phyloP scores from a whole-genome alignment of 1,139 yeast genomes.

The Zygosaccharomyces sapae region DNA sequence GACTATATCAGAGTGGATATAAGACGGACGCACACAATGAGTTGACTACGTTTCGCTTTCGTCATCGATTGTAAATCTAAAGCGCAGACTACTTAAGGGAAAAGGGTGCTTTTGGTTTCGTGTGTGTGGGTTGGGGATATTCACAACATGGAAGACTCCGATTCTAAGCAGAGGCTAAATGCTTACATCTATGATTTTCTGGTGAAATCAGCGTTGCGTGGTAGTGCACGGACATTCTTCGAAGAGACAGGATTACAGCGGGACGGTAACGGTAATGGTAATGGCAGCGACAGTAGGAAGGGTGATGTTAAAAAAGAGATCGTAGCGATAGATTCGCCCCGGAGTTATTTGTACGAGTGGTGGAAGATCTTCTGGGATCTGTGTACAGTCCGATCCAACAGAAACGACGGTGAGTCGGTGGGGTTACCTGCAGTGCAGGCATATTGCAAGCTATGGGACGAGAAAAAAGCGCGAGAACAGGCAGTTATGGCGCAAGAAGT shows the following conservation, averaged over 20 bases:
- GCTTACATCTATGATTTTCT: constrained; percentile 86
- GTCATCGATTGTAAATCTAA: too few relatives aligned
- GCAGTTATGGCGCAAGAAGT: constrained; percentile 45
- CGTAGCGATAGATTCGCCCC: constrained; percentile 57
- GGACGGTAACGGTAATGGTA: constrained; percentile 8
- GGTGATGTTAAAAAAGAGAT: constrained; percentile 35
- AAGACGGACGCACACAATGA: too few relatives aligned
- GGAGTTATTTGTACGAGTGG: constrained; percentile 88
- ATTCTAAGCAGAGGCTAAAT: constrained; percentile 49
- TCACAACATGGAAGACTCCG: background rate
- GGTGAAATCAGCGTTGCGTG: constrained; percentile 64
- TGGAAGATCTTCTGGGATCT: constrained; percentile 97
- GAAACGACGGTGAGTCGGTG: constrained; percentile 41
- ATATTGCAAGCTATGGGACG: constrained; percentile 64
- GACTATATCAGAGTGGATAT: too few relatives aligned
- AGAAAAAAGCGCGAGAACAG: constrained; percentile 61
- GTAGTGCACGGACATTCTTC: constrained; percentile 68
- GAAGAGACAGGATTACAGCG: constrained; percentile 57
- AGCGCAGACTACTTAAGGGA: too few relatives aligned
- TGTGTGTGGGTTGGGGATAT: background rate
- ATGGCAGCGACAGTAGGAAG: background rate
- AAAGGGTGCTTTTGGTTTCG: background rate
- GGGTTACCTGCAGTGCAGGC: constrained; percentile 57
- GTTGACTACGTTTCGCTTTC: too few relatives aligned
- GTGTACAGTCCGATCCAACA: constrained; percentile 71